These are phyloP conservation scores for Gymnopilus junonius DNA, from an alignment of 768 basidiomycete genomes.

Conservation along the genomic window DNA sequence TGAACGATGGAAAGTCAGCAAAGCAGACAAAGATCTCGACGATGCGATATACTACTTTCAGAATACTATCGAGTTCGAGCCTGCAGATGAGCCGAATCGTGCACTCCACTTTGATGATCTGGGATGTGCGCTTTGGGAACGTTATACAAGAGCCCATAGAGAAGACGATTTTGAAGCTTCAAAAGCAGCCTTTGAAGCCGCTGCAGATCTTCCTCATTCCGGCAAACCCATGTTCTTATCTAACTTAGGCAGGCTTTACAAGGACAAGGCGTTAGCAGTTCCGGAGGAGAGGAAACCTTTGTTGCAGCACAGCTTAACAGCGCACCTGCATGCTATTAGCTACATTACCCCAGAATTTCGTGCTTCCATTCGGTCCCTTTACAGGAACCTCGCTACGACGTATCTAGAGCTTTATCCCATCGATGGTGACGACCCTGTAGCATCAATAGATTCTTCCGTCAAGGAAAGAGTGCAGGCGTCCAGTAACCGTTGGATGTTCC, in stretches of 20 bases:
- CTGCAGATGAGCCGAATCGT: constrained; percentile 10
- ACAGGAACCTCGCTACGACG: constrained; percentile 11
- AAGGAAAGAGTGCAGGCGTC: constrained; percentile 4
- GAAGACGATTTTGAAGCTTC: constrained; percentile 11
- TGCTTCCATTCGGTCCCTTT: constrained; percentile 6
- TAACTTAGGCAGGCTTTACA: constrained; percentile 13
- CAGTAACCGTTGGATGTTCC: constrained; percentile 9
- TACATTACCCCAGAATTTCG: constrained; percentile 9
- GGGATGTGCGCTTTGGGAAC: constrained; percentile 13
- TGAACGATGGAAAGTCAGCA: constrained; percentile 10
- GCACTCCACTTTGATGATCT: constrained; percentile 18
- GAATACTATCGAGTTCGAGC: constrained; percentile 15
- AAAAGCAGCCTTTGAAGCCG: not conserved
- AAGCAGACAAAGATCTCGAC: constrained; percentile 13
- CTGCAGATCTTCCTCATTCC: constrained; percentile 7
- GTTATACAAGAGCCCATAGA: not conserved
- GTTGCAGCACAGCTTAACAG: constrained; percentile 4
- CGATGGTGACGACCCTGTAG: not conserved
- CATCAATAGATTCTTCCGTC: not conserved
- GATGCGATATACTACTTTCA: constrained; percentile 20
- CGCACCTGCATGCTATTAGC: constrained; percentile 10
- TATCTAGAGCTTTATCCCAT: constrained; percentile 10
- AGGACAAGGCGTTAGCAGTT: constrained; percentile 8
- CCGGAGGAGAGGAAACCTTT: not conserved
- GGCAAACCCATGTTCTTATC: constrained; percentile 16